Percentiles rank a stretch among this genome's conserved stretches.
Evolutionary conservation across 805 yeast genomes (phyloP).

Genomic region (Starmerella apicola): DNA sequence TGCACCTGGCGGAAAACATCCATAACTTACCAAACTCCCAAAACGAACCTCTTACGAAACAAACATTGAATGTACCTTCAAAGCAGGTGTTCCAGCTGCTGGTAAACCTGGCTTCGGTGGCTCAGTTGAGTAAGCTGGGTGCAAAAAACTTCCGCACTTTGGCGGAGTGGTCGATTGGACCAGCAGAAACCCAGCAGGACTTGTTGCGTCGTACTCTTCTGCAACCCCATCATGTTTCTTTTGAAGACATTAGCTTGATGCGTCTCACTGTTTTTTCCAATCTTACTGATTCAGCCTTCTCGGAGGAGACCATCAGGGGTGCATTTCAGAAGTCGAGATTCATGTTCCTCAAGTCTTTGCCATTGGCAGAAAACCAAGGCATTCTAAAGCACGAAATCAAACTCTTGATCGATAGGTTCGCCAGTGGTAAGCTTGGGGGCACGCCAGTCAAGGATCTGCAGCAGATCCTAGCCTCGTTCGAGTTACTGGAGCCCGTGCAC

Average conservation of each 20-base stretch:
- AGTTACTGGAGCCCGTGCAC: slow-evolving; percentile 6
- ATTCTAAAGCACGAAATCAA: slow-evolving; percentile 4
- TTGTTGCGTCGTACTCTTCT: slow-evolving; percentile 10
- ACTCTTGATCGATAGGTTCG: slow-evolving; percentile 4
- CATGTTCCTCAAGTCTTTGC: slow-evolving; percentile 9
- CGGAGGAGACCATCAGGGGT: slow-evolving; percentile 1
- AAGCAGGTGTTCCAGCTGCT: slow-evolving; percentile 2
- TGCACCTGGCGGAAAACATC: slow-evolving; percentile 4
- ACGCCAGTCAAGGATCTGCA: background rate
- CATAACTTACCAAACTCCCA: background rate
- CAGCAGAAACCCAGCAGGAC: slow-evolving; percentile 9
- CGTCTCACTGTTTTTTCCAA: slow-evolving; percentile 10
- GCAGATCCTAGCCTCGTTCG: slow-evolving; percentile 9
- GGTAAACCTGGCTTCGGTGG: slow-evolving; percentile 5
- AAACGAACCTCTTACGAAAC: background rate
- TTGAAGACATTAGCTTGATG: slow-evolving; percentile 7
- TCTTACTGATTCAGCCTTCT: slow-evolving; percentile 5
- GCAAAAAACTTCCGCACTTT: slow-evolving; percentile 9
- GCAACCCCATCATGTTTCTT: background rate
- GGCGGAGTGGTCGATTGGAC: slow-evolving; percentile 17
- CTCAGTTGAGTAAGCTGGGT: slow-evolving; percentile 2
- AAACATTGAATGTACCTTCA: slow-evolving; percentile 3
- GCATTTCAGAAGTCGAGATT: slow-evolving; percentile 11
- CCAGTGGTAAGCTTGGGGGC: background rate
- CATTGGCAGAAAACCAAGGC: background rate